Conservation (phyloP, 306 rosid species). For the Dryas alaskensis region DNA sequence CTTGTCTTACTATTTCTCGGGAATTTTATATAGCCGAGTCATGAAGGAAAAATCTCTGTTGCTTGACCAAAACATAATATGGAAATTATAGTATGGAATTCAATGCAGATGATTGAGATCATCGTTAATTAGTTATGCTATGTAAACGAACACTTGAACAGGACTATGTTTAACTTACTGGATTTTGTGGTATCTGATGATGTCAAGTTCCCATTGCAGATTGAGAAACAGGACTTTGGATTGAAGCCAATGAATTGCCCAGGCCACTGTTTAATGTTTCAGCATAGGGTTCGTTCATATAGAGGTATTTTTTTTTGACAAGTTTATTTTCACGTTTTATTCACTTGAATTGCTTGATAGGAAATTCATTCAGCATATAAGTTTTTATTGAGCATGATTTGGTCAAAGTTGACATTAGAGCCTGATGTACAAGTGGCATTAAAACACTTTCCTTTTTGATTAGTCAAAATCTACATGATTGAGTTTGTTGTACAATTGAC, state of each 20-base stretch:
- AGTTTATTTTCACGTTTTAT: not conserved
- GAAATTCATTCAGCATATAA: not conserved
- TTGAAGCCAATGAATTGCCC: constrained; percentile 99
- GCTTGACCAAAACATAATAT: not conserved
- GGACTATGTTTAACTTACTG: not conserved
- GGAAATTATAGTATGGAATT: not conserved
- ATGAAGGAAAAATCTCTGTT: not conserved
- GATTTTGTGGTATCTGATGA: not conserved
- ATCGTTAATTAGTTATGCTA: not conserved
- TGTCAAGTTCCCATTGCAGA: constrained; percentile 36
- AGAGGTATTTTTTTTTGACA: constrained; percentile 43
- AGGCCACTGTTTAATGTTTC: constrained; percentile 95
- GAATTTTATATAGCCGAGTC: not conserved
- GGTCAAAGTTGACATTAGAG: too few relatives aligned
- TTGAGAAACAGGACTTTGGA: constrained; percentile 97
- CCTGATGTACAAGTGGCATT: not conserved
- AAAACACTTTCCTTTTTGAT: not conserved
- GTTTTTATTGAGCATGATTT: too few relatives aligned
- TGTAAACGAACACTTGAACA: not conserved
- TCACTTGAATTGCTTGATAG: not conserved
- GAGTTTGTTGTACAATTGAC: not conserved
- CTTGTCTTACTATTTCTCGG: not conserved
- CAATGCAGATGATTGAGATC: not conserved
- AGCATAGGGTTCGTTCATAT: constrained; percentile 92
- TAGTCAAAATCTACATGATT: not conserved